Evolutionary conservation across 1,139 yeast genomes (phyloP).

Genomic region (Saccharomyces hybrid): DNA sequence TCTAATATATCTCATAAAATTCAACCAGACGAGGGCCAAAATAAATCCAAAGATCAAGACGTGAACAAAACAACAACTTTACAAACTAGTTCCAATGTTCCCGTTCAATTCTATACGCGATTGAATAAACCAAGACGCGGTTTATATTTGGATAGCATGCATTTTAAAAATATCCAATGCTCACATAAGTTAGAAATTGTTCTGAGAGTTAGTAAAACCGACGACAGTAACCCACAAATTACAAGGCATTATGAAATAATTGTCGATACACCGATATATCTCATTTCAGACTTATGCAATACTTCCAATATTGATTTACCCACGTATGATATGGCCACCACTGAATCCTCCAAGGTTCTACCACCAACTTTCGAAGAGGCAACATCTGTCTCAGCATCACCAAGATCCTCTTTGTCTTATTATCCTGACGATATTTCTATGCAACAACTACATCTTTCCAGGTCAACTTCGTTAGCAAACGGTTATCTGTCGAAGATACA

Average conservation of each 20-base stretch:
- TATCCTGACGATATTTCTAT: conserved; percentile 23
- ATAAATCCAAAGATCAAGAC: not conserved
- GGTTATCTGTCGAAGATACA: not conserved
- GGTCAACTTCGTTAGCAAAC: conserved; percentile 11
- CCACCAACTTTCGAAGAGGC: conserved; percentile 58
- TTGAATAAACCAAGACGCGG: conserved; percentile 29
- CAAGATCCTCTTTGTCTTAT: not conserved
- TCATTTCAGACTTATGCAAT: conserved; percentile 65
- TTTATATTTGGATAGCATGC: conserved; percentile 56
- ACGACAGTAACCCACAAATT: conserved; percentile 43
- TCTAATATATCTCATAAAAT: not conserved
- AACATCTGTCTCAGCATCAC: conserved; percentile 13
- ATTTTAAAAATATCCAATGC: conserved; percentile 58
- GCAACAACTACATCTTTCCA: conserved; percentile 25
- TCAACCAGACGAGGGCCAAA: conserved; percentile 2
- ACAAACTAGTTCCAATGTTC: conserved; percentile 11
- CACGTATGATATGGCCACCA: conserved; percentile 43
- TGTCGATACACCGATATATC: conserved; percentile 73
- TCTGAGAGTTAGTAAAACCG: conserved; percentile 58
- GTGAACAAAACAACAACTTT: not conserved
- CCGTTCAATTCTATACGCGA: conserved; percentile 12
- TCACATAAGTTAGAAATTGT: conserved; percentile 70
- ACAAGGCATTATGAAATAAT: conserved; percentile 77
- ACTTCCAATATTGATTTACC: conserved; percentile 66
- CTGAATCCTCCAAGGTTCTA: conserved; percentile 18